Conservation (phyloP, 257 asterid species). For the Ajuga chamaepitys region DNA sequence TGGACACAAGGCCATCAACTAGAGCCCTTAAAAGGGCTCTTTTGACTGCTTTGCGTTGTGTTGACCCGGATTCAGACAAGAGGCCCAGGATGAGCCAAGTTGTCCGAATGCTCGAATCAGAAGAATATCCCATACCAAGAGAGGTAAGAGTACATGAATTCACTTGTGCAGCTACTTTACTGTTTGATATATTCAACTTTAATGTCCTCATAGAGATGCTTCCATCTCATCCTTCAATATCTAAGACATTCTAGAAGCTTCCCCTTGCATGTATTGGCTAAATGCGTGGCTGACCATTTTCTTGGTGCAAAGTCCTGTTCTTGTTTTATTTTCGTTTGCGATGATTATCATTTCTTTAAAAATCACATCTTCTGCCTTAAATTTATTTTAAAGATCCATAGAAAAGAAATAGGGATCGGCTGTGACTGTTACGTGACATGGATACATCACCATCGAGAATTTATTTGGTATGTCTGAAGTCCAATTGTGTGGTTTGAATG, state of each 20-base stretch:
- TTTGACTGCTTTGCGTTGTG: conserved; percentile 90
- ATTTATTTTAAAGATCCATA: too few relatives aligned
- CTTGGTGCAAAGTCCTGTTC: background rate
- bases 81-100: conserved; percentile 96
- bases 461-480: too few relatives aligned
- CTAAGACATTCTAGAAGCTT: too few relatives aligned
- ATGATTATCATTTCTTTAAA: too few relatives aligned
- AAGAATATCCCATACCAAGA: conserved; percentile 92
- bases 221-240: background rate
- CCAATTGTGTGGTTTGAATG: too few relatives aligned
- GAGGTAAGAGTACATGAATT: conserved; percentile 43
- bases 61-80: conserved; percentile 98
- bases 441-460: too few relatives aligned
- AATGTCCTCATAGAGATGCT: background rate
- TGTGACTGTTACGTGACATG: too few relatives aligned
- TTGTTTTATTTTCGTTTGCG: background rate
- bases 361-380: too few relatives aligned
- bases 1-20: conserved; percentile 76
- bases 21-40: conserved; percentile 90
- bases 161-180: background rate
- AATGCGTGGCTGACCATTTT: background rate
- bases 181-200: background rate
- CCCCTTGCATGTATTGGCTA: too few relatives aligned
- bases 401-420: too few relatives aligned
- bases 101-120: conserved; percentile 96